Base-by-base conservation (phyloP, 2,329 filamentous ascomycete species). In the Colletotrichum lentis region DNA sequence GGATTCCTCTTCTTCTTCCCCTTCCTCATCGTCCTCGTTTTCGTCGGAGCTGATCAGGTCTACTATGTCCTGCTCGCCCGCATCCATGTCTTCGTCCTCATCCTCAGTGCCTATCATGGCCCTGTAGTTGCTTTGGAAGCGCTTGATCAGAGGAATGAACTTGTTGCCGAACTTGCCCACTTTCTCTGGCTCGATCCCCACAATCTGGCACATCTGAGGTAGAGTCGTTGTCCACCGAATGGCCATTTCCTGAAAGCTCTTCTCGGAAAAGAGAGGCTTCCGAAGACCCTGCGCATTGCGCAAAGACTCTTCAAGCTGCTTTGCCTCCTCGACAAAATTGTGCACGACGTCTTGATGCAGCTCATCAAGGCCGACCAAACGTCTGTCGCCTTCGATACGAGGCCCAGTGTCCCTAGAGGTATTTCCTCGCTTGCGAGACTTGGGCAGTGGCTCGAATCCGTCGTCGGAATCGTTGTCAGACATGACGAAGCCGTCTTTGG, bases 231-330 rank as follows among this genome's bases (percentile, higher is more conserved):
- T 91, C 82, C 91, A 91, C 41, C 83, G 78, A 57, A 93, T 87
- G 14, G 87, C 90, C 90, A 96, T 94, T 72, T 90, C 86, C 43
- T 89, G 87, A 58, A 94, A 84, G 16, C 92, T 84, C 24, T 83
- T 83, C 69, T 93, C 90, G 0, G 88, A 89, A 75, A 96, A 96
- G 0, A 90, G 80, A 4, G 85, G 83, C 24, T 82, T 81, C 10
- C 86, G 84, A 39, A 91, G 77, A 5, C 82, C 81, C 58, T 86
- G 86, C 27, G 82, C 81, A 70, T 88, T 86, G 72, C 90, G 85
- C 27, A 94, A 81, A 1, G 83, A 80, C 72, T 89, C 86, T 72
- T 90, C 88, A 18, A 88, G 63, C 22, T 78, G 77, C 73, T 86
- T 88, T 0, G 90, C 92, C 53, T 87, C 83, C 0, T 79, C 75